Percentiles rank a stretch among this genome's conserved stretches.
Evolutionary conservation across 2,329 filamentous ascomycete species (phyloP).

Genomic region (Trichoderma koningiopsis): DNA sequence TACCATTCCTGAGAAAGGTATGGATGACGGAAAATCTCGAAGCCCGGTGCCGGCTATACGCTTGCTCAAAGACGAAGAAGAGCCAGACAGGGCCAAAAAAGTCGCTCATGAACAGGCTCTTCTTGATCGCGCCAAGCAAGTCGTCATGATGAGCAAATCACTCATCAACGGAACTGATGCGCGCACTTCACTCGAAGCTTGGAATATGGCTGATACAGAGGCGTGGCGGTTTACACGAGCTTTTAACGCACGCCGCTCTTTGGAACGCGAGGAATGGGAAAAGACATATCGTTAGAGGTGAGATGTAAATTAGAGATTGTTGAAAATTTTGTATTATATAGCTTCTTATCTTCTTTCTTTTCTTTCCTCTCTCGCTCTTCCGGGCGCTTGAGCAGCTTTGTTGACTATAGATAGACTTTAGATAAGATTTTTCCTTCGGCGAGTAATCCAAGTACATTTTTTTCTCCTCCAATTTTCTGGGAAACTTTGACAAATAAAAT

Average conservation of each 20-base stretch:
- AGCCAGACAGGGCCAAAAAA: constrained; percentile 48
- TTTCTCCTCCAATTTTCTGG: not conserved
- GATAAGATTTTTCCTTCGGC: not conserved
- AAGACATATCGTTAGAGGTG: constrained; percentile 60
- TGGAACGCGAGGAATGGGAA: constrained; percentile 70
- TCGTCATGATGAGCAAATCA: constrained; percentile 52
- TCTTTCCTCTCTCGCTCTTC: not conserved
- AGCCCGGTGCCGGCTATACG: constrained; percentile 34
- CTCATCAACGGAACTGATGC: constrained; percentile 47
- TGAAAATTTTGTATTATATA: not conserved
- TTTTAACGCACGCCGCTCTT: constrained; percentile 61
- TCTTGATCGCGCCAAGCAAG: constrained; percentile 50
- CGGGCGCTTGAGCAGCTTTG: not conserved
- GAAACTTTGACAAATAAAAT: not conserved
- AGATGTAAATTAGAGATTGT: not conserved
- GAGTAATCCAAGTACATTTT: not conserved
- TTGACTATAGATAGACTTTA: not conserved
- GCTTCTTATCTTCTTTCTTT: not conserved
- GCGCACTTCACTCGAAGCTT: constrained; percentile 62
- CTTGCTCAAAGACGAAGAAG: constrained; percentile 25
- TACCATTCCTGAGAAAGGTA: constrained; percentile 62
- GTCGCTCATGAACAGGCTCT: constrained; percentile 57
- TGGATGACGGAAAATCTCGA: constrained; percentile 42
- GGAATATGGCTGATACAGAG: constrained; percentile 74
- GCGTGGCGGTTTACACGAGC: constrained; percentile 75